Evolutionary conservation across 2,329 filamentous ascomycete species (phyloP).

Genomic region (Aureobasidium leucospermi): DNA sequence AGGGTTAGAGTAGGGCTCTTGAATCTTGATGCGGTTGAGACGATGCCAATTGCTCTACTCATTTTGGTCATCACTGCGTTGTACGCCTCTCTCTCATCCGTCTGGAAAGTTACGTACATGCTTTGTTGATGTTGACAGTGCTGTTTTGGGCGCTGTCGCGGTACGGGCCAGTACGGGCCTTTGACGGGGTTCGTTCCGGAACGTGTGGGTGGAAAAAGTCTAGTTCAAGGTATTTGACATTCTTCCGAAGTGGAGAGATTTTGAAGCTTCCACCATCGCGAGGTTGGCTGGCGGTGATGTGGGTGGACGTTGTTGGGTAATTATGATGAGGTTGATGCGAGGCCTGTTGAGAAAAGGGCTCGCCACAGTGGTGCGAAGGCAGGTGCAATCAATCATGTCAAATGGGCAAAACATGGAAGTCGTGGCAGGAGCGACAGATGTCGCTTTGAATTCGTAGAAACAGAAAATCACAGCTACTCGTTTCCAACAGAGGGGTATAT

Average conservation of each 20-base stretch:
- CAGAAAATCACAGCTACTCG: slow-evolving; percentile 1
- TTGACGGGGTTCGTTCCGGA: not conserved
- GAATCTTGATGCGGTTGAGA: not conserved
- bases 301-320: not conserved
- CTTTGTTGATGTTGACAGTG: not conserved
- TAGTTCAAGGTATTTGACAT: slow-evolving; percentile 7
- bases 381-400: not conserved
- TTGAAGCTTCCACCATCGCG: not conserved
- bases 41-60: not conserved
- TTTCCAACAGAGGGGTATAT: slow-evolving; percentile 9
- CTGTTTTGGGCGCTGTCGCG: slow-evolving; percentile 1
- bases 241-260: too few species aligned
- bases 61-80: not conserved
- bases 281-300: not conserved
- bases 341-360: not conserved
- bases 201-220: not conserved
- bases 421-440: not conserved
- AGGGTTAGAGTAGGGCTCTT: not conserved
- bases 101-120: not conserved
- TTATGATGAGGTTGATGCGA: not conserved
- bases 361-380: not conserved
- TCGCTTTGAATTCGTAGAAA: not conserved
- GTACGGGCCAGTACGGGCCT: not conserved
- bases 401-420: not conserved
- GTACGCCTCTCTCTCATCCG: not conserved